A percentile compares a stretch with the other conserved stretches of the same genome.
phyloP scores from a whole-genome alignment of 371 early-diverging fungal species.

The Basidiobolus heterosporus region DNA sequence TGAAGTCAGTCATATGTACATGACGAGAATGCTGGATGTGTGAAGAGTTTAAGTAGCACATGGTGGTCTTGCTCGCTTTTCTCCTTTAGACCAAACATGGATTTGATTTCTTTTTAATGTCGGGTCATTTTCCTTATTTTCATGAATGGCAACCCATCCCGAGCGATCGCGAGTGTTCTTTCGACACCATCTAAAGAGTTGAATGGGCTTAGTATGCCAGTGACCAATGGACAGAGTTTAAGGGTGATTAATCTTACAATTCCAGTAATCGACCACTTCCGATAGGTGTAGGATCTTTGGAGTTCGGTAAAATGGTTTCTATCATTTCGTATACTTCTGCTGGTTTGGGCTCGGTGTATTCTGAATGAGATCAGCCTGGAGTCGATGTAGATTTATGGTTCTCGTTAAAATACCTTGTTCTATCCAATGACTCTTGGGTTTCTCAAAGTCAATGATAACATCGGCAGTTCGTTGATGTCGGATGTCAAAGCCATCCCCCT shows the following conservation, averaged over 20 bases:
- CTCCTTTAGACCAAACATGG: too few species aligned
- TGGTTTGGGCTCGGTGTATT: slow-evolving; percentile 40
- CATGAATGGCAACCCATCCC: slow-evolving; percentile 41
- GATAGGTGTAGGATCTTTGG: slow-evolving; percentile 15
- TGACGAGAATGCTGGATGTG: too few species aligned
- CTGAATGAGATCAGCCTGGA: not conserved
- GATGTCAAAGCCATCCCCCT: slow-evolving; percentile 40
- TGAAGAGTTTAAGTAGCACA: too few species aligned
- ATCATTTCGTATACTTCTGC: slow-evolving; percentile 37
- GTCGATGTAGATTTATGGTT: not conserved
- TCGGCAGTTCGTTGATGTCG: slow-evolving; percentile 46
- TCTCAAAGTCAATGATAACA: slow-evolving; percentile 41
- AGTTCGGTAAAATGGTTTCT: slow-evolving; percentile 38
- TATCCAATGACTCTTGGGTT: slow-evolving; percentile 30
- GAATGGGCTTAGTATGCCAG: too few species aligned
- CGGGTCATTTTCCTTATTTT: slow-evolving; percentile 14
- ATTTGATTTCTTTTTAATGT: too few species aligned
- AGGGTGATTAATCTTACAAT: slow-evolving; percentile 15
- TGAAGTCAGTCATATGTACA: too few species aligned
- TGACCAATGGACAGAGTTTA: too few species aligned
- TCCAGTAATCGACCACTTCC: slow-evolving; percentile 32
- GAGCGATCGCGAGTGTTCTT: slow-evolving; percentile 18
- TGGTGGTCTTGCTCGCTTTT: too few species aligned
- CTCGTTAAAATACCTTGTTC: slow-evolving; percentile 9
- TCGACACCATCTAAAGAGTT: slow-evolving; percentile 21